Percentiles rank a stretch among this genome's conserved stretches.
phyloP scores from a whole-genome alignment of 768 basidiomycete genomes.

The Fomitopsis pulvina region DNA sequence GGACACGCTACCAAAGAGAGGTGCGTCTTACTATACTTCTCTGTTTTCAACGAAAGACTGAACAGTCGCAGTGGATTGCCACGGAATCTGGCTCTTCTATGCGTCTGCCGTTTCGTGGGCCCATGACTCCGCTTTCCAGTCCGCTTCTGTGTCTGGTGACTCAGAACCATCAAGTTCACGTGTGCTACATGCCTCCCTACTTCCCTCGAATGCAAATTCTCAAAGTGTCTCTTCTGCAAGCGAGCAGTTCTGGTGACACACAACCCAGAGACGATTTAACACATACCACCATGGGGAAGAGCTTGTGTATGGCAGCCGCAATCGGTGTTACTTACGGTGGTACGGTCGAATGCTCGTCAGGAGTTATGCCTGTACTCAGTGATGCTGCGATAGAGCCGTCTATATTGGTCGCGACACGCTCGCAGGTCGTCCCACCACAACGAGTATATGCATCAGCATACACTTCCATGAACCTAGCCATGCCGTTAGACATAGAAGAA shows the following conservation, averaged over 20 bases:
- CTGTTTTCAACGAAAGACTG: not conserved
- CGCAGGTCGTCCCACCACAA: constrained; percentile 39
- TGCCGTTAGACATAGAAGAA: constrained; percentile 28
- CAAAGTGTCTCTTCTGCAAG: constrained; percentile 41
- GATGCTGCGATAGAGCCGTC: constrained; percentile 37
- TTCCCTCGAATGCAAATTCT: constrained; percentile 37
- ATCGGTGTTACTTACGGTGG: constrained; percentile 59
- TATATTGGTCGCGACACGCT: constrained; percentile 58
- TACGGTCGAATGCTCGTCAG: constrained; percentile 18
- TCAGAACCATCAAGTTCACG: constrained; percentile 48
- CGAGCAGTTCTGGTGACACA: constrained; percentile 15
- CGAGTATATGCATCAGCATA: constrained; percentile 18
- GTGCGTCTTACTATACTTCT: constrained; percentile 27
- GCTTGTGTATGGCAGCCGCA: constrained; percentile 49
- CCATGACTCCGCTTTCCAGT: constrained; percentile 42
- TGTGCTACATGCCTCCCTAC: constrained; percentile 49
- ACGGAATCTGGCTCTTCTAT: constrained; percentile 36
- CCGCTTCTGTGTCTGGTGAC: constrained; percentile 61
- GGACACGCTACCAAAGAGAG: constrained; percentile 57
- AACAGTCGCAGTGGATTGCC: constrained; percentile 43
- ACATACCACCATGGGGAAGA: constrained; percentile 32
- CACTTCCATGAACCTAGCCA: constrained; percentile 36
- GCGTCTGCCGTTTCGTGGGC: constrained; percentile 57
- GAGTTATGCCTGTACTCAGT: not conserved
- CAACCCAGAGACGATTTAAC: constrained; percentile 12